These are phyloP conservation scores for Penicillium sp. DNA, from an alignment of 2,329 filamentous ascomycete species.

Conservation along the genomic window DNA sequence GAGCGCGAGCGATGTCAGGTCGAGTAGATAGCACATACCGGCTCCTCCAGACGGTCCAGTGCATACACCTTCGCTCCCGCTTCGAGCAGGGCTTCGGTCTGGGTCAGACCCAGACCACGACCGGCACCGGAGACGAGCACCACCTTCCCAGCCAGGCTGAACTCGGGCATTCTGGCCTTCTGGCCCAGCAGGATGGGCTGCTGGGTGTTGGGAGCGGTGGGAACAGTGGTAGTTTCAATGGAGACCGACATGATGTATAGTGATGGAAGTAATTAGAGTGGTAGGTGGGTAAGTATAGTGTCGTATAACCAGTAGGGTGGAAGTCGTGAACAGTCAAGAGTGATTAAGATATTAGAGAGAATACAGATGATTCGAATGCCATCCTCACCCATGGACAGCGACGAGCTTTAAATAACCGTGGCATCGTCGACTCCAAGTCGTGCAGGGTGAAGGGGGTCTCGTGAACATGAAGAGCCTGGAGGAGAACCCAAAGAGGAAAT, in stretches of 20 bases:
- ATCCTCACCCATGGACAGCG: not conserved
- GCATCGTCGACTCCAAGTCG: not conserved
- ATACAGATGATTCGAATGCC: not conserved
- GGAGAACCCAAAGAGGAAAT: constrained; percentile 4
- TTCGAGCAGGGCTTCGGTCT: constrained; percentile 70
- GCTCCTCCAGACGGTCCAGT: constrained; percentile 44
- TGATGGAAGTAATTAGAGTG: constrained; percentile 1
- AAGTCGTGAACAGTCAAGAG: constrained; percentile 1
- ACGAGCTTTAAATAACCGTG: not conserved
- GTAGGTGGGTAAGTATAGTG: constrained; percentile 1
- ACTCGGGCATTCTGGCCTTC: constrained; percentile 61
- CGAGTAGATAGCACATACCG: constrained; percentile 25
- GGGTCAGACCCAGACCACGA: constrained; percentile 68
- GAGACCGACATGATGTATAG: constrained; percentile 33
- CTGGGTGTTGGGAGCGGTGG: constrained; percentile 26
- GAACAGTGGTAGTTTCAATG: constrained; percentile 30
- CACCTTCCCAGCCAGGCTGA: constrained; percentile 68
- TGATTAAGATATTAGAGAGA: constrained; percentile 8
- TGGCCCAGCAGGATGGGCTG: constrained; percentile 34
- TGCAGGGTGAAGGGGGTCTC: constrained; percentile 7
- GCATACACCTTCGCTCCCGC: constrained; percentile 63
- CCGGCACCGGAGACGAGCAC: constrained; percentile 70
- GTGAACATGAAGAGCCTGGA: constrained; percentile 16
- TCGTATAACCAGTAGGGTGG: not conserved
- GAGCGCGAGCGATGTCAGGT: not conserved